Base-by-base conservation (phyloP, 768 basidiomycete genomes). In the Baorangia bicolor region DNA sequence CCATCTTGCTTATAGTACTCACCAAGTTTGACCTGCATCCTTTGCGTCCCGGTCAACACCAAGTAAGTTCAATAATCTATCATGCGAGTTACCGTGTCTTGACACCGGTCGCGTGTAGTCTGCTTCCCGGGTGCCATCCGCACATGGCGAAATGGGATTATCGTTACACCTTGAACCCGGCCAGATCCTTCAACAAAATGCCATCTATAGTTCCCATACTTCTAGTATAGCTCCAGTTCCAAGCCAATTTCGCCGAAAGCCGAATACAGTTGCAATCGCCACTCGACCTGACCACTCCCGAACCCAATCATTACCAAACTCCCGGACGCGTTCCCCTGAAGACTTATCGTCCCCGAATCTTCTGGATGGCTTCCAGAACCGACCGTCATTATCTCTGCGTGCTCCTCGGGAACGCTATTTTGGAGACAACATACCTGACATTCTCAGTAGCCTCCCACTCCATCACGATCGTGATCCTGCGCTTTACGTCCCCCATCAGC, bases 91-190 rank as follows among this genome's bases (percentile, higher is more conserved):
- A 18, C 37, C 41, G 4, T 41, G 33, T 61, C 51, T 57, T 64
- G 41, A 68, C 46, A 42, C 53, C 25, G 10, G 11, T 30, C 31
- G 21, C 35, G 31, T 51, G 20, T 42, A 68, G 68, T 50, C 58
- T 40, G n/a, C 41, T 40, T 20, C 48, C 30, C 48, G 27, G 18
- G 27, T 41, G 5, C 56, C 57, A 16, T 52, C 33, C 14, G 2
- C 44, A 25, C 34, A 41, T 16, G 41, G 3, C 33, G 53, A 60
- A 38, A n/a, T 34, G 5, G 78, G 76, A n/a, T 70, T 79, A 37
- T 77, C 80, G 31, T 66, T 83, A 25, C 80, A 80, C 53, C 73
- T 85, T 21, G 69, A 73, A 7, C 84, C 83, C 14, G 84, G 84
- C 13, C 81, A 85, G 68, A 72, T 85, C 35, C 73, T 83, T 28